Evolutionary conservation across 2,329 filamentous ascomycete species (phyloP).

Genomic region (Emericellopsis cladophorae): DNA sequence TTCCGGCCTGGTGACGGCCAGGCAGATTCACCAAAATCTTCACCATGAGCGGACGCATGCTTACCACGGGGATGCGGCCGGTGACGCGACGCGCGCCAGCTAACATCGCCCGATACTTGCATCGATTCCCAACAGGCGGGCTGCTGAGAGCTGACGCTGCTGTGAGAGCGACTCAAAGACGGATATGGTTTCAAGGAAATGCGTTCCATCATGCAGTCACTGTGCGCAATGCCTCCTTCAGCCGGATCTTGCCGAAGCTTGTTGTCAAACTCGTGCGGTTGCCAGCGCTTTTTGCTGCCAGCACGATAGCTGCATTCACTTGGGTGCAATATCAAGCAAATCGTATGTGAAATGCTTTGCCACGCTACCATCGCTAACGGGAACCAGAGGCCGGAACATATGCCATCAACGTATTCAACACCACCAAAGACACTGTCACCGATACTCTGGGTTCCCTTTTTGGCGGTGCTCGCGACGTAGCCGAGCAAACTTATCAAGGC

Average conservation of each 20-base stretch:
- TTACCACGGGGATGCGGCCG: constrained; percentile 61
- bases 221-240: constrained; percentile 52
- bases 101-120: constrained; percentile 47
- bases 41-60: constrained; percentile 23
- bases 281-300: constrained; percentile 83
- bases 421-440: constrained; percentile 59
- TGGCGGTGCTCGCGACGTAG: constrained; percentile 60
- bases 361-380: constrained; percentile 10
- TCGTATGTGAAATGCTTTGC: constrained; percentile 39
- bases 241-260: constrained; percentile 64
- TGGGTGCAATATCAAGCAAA: constrained; percentile 95
- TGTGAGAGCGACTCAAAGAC: constrained; percentile 45
- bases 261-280: constrained; percentile 80
- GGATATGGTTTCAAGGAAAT: constrained; percentile 70
- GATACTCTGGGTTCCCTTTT: constrained; percentile 58
- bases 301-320: constrained; percentile 74
- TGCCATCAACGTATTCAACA: constrained; percentile 53
- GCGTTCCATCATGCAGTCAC: constrained; percentile 70
- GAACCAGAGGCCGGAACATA: constrained; percentile 33
- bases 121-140: constrained; percentile 55
- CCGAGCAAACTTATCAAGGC: constrained; percentile 65
- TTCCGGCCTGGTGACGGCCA: constrained; percentile 3
- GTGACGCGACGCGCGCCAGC: constrained; percentile 47
- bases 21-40: constrained; percentile 1
- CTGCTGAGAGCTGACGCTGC: constrained; percentile 54